A percentile compares a stretch with the other conserved stretches of the same genome.
Evolutionary conservation across 148 eudicot species (phyloP).

Genomic region (Nyssa sinensis): DNA sequence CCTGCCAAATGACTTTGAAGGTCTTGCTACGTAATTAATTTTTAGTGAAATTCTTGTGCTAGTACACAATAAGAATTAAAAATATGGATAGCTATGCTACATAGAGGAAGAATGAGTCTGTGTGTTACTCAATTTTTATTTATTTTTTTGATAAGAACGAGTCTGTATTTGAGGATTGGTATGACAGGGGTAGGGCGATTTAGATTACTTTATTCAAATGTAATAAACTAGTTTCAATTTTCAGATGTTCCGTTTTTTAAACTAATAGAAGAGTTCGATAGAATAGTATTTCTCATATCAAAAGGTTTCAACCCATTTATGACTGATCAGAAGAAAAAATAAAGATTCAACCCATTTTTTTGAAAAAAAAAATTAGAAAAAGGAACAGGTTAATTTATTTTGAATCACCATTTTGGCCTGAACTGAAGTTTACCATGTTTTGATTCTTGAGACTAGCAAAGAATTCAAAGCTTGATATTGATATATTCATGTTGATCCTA

Average conservation of each 20-base stretch:
- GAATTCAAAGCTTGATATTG: too few species aligned
- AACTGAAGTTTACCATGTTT: neutral
- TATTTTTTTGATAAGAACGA: neutral
- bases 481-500: neutral
- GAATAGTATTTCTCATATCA: neutral
- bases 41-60: neutral
- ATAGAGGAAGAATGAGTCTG: neutral
- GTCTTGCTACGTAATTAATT: too few species aligned
- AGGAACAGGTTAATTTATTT: too few species aligned
- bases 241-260: neutral
- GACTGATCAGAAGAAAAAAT: too few species aligned
- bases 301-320: too few species aligned
- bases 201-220: neutral
- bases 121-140: slow-evolving; percentile 1
- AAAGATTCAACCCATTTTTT: too few species aligned
- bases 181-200: neutral
- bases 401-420: neutral
- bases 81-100: neutral
- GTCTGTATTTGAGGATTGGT: neutral
- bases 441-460: neutral
- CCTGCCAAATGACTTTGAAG: neutral
- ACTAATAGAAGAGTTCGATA: neutral
- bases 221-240: slow-evolving; percentile 7
- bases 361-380: too few species aligned
- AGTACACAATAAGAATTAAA: neutral